Base-by-base conservation (phyloP, 2,329 filamentous ascomycete genomes). In the Diaporthe batatas region DNA sequence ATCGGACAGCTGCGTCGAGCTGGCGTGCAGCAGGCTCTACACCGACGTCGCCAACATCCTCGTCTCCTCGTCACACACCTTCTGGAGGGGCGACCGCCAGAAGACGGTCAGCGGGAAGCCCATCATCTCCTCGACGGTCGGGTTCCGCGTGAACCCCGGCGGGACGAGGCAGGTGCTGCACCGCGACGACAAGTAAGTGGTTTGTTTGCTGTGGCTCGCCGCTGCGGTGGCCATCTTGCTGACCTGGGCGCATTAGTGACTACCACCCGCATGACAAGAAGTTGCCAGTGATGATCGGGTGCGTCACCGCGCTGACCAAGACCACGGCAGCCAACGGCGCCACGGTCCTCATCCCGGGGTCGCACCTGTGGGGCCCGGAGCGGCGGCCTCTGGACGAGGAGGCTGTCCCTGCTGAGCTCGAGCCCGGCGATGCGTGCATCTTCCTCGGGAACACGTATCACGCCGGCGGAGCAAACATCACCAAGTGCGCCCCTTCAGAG, bases 31-130 rank as follows among this genome's bases (percentile, higher is more conserved):
- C 58, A 64, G 49, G 58, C 39, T 64, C 42, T 64, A 64, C 11
- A 47, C 42, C 12, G 58, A 64, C 42, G 39, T 64, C 18, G 58
- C 58, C 39, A 64, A 64, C 25, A 34, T 64, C 5, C 58, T 64
- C 18, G 58, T 64, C 25, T 64, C 58, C 7, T 64, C 39, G 1
- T 47, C 58, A n/a, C 10, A 64, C 39, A 64, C 58, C 2, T 14
- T 64, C 23, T 64, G 58, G 58, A 64, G 58, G 2, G 58, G 58
- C 25, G 58, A 64, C 39, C 39, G 14, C 39, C 58, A 47, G 39
- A 49, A 64, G 58, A 64, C 58, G 1, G 58, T 64, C 25, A 64
- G 58, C 58, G 58, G 58, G 42, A 64, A 64, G 58, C 58, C 58
- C 23, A 64, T 64, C 25, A 64, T 64, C 42, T 64, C 58, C 10